phyloP scores from a whole-genome alignment of 2,329 filamentous ascomycete genomes.

The Penicillium sumatraense region DNA sequence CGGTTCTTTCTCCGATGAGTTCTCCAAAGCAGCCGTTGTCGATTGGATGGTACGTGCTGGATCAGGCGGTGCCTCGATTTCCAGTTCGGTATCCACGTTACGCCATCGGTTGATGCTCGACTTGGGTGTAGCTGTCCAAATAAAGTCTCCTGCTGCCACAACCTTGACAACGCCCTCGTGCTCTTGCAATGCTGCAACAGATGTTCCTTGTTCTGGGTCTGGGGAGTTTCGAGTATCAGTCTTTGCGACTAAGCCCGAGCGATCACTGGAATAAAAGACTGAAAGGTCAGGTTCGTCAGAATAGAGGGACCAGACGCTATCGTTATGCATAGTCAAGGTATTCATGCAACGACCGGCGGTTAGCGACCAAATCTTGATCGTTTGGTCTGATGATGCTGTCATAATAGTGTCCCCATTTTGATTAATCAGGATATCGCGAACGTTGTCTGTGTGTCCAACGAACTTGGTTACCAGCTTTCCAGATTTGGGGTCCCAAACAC shows the following conservation, averaged over 20 bases:
- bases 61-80: slow-evolving; percentile 60
- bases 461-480: slow-evolving; percentile 94
- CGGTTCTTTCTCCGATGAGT: slow-evolving; percentile 17
- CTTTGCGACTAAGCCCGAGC: slow-evolving; percentile 92
- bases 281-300: slow-evolving; percentile 84
- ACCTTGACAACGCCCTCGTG: slow-evolving; percentile 71
- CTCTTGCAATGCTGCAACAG: slow-evolving; percentile 88
- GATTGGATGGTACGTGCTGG: slow-evolving; percentile 50
- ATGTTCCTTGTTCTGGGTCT: slow-evolving; percentile 85
- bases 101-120: slow-evolving; percentile 93
- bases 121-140: slow-evolving; percentile 89
- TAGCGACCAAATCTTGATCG: slow-evolving; percentile 97
- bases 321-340: slow-evolving; percentile 98
- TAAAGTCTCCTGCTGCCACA: slow-evolving; percentile 68
- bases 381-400: slow-evolving; percentile 94
- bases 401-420: slow-evolving; percentile 88
- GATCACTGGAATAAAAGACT: slow-evolving; percentile 93
- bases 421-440: slow-evolving; percentile 88
- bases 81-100: slow-evolving; percentile 78
- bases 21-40: slow-evolving; percentile 18
- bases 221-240: slow-evolving; percentile 80
- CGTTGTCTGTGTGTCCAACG: slow-evolving; percentile 93
- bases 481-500: slow-evolving; percentile 87
- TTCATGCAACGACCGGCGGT: slow-evolving; percentile 96
- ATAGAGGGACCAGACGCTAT: slow-evolving; percentile 95